Conservation (phyloP, 352 stramenopile genomes). For the Albugo laibachii region DNA sequence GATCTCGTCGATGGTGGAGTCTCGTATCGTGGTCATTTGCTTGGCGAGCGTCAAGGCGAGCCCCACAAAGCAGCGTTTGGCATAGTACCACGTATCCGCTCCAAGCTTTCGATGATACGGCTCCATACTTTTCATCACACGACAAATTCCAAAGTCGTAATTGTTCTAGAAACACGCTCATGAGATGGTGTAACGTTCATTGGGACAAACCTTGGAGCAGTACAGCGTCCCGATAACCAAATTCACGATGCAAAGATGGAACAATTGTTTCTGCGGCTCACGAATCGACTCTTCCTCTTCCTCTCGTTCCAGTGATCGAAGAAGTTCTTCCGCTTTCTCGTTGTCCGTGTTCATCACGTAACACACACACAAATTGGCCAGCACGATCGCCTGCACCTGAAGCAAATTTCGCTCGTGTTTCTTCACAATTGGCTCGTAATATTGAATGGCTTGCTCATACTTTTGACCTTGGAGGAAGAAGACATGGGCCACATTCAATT, state of each 20-base stretch:
- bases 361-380: slow-evolving; percentile 94
- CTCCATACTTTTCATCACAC: slow-evolving; percentile 90
- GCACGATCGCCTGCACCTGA: slow-evolving; percentile 87
- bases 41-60: slow-evolving; percentile 87
- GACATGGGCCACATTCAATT: slow-evolving; percentile 90
- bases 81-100: slow-evolving; percentile 91
- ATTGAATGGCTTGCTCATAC: slow-evolving; percentile 77
- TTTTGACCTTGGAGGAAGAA: slow-evolving; percentile 90
- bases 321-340: slow-evolving; percentile 88
- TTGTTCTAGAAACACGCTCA: slow-evolving; percentile 50
- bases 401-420: slow-evolving; percentile 82
- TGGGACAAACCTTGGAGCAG: slow-evolving; percentile 76
- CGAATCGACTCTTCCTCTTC: slow-evolving; percentile 79
- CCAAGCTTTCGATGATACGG: slow-evolving; percentile 92
- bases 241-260: slow-evolving; percentile 96
- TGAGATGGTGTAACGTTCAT: background rate
- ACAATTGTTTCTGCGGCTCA: slow-evolving; percentile 79
- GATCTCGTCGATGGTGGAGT: slow-evolving; percentile 88
- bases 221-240: slow-evolving; percentile 95
- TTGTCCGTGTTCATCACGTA: slow-evolving; percentile 97
- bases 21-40: slow-evolving; percentile 89
- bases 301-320: slow-evolving; percentile 89
- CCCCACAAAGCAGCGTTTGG: slow-evolving; percentile 89
- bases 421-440: slow-evolving; percentile 93
- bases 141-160: slow-evolving; percentile 92